Conservation (phyloP, 768 basidiomycete species). For the Lentinula detonsa region DNA sequence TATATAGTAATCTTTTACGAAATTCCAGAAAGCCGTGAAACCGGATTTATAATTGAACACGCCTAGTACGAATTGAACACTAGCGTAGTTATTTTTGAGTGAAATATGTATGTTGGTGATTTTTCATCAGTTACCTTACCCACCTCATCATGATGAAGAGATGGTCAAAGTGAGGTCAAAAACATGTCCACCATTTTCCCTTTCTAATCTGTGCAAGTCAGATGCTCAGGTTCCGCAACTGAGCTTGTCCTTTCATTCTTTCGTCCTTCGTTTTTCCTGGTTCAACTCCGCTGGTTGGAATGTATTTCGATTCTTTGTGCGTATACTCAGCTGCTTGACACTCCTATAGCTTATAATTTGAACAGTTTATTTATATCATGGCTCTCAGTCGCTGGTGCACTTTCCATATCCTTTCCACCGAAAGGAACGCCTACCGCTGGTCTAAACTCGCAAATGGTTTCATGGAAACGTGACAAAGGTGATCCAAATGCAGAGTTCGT, state of each 20-base stretch:
- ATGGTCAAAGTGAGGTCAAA: background rate
- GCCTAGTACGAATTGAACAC: too few species aligned
- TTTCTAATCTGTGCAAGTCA: background rate
- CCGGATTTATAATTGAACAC: too few species aligned
- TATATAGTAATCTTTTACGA: too few species aligned
- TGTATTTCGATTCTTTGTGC: slow-evolving; percentile 2
- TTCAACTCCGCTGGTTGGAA: background rate
- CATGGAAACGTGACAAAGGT: background rate
- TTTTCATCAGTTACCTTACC: too few species aligned
- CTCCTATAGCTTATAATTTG: background rate
- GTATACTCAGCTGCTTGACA: background rate
- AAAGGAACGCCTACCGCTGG: background rate
- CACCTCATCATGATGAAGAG: too few species aligned
- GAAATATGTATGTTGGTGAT: too few species aligned
- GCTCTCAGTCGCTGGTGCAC: background rate
- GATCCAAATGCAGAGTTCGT: background rate
- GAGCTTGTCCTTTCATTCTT: background rate
- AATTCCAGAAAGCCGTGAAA: too few species aligned
- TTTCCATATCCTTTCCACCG: slow-evolving; percentile 2
- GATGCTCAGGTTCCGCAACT: background rate
- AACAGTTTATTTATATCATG: background rate
- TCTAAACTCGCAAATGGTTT: background rate
- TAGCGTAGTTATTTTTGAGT: too few species aligned
- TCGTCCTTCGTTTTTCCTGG: background rate
- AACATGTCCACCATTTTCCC: background rate